phyloP scores from a whole-genome alignment of 768 basidiomycete species.

The Sistotremastrum suecicum region DNA sequence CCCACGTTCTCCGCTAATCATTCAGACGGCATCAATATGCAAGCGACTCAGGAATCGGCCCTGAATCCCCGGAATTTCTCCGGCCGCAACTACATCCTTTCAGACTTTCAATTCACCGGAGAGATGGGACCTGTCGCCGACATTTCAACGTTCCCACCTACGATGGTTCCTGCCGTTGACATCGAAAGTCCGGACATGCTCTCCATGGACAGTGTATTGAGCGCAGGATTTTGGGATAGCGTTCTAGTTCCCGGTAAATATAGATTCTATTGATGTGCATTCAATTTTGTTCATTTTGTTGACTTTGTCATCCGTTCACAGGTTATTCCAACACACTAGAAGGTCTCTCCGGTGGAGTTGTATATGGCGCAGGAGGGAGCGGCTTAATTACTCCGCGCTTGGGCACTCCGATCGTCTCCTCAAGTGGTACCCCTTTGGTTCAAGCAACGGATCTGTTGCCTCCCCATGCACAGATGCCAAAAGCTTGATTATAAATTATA shows the following conservation, averaged over 20 bases:
- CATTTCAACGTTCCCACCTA: slow-evolving; percentile 78
- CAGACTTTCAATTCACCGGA: slow-evolving; percentile 57
- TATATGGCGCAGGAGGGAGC: slow-evolving; percentile 72
- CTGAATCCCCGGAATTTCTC: slow-evolving; percentile 7
- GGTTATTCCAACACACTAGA: slow-evolving; percentile 73
- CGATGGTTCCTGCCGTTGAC: slow-evolving; percentile 46
- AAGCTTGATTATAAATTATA: no score
- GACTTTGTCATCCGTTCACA: slow-evolving; percentile 14
- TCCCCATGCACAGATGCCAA: no score
- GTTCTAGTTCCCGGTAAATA: slow-evolving; percentile 71
- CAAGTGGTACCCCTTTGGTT: slow-evolving; percentile 20
- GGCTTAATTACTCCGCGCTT: slow-evolving; percentile 68
- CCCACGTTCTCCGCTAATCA: no score
- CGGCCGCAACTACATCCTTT: slow-evolving; percentile 16
- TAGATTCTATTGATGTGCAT: background rate
- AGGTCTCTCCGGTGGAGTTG: slow-evolving; percentile 73
- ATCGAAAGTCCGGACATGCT: slow-evolving; percentile 33
- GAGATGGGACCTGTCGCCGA: slow-evolving; percentile 81
- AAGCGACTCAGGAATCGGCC: no score
- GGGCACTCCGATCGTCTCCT: slow-evolving; percentile 43
- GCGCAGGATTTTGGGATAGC: slow-evolving; percentile 75
- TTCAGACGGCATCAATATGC: no score
- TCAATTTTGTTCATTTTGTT: background rate
- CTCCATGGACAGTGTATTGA: slow-evolving; percentile 75
- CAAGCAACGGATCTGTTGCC: no score